Percentiles rank a stretch among this genome's conserved stretches.
Evolutionary conservation across 139 green algal species (phyloP).

Genomic region (Prasinococcaceae sp.): DNA sequence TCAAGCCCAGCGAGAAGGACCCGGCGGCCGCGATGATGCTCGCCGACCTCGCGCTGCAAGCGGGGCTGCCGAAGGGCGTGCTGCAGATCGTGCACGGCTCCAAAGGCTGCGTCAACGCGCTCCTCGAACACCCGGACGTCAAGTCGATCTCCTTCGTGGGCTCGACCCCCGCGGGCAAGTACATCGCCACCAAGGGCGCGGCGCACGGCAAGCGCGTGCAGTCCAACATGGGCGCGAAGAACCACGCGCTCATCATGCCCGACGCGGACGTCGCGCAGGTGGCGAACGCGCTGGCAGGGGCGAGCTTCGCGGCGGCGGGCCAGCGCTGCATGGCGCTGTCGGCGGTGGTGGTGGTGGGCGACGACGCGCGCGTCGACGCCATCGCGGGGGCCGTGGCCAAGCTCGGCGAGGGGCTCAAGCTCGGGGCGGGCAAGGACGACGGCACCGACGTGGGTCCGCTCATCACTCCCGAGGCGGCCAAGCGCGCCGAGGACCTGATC

Average conservation of each 20-base stretch:
- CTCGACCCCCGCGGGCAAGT: constrained; percentile 42
- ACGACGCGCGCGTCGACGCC: no score
- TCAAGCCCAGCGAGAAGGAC: constrained; percentile 39
- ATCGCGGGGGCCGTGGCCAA: no score
- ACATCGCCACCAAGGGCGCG: constrained; percentile 67
- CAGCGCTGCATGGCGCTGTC: constrained; percentile 95
- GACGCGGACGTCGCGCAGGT: constrained; percentile 70
- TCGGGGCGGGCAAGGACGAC: constrained; percentile 49
- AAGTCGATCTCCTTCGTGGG: constrained; percentile 87
- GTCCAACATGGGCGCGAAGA: constrained; percentile 92
- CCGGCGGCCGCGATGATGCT: constrained; percentile 29
- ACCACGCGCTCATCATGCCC: constrained; percentile 88
- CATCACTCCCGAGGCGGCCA: constrained; percentile 46
- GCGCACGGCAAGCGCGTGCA: constrained; percentile 79
- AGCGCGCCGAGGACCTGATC: constrained; percentile 42
- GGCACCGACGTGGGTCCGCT: constrained; percentile 67
- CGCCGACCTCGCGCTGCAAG: constrained; percentile 28
- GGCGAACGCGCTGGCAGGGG: constrained; percentile 59
- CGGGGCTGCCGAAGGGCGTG: constrained; percentile 31
- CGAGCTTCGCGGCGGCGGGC: constrained; percentile 82
- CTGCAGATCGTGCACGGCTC: constrained; percentile 72
- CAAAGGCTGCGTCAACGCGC: constrained; percentile 64
- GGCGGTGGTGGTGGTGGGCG: constrained; percentile 83
- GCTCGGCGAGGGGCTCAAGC: neutral
- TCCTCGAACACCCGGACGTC: constrained; percentile 85